Conservation (phyloP, 805 yeast genomes). For the Schwanniomyces polymorphus region DNA sequence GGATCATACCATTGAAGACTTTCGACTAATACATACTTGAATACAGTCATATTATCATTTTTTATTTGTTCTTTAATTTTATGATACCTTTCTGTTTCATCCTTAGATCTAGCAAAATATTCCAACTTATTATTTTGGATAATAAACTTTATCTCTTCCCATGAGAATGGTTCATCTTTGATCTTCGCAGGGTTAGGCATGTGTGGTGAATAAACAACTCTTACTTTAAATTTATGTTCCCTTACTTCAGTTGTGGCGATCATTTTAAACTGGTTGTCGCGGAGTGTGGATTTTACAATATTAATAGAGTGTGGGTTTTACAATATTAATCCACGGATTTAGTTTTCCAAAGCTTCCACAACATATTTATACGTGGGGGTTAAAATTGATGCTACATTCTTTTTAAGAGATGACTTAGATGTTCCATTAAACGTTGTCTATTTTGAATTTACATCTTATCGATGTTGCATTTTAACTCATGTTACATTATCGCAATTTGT, state of each 20-base stretch:
- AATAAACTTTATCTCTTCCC: slow-evolving; percentile 43
- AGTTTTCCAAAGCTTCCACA: too few species aligned
- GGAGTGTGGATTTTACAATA: not conserved
- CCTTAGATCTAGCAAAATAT: slow-evolving; percentile 48
- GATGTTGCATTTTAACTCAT: not conserved
- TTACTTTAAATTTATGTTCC: slow-evolving; percentile 8
- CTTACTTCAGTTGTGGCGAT: not conserved
- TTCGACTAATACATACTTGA: slow-evolving; percentile 46
- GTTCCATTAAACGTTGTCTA: not conserved
- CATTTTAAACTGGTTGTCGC: not conserved
- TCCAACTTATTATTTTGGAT: slow-evolving; percentile 45
- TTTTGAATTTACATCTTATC: not conserved
- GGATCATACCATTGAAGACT: slow-evolving; percentile 52
- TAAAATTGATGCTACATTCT: not conserved
- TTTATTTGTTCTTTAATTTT: slow-evolving; percentile 44
- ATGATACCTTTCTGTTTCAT: slow-evolving; percentile 43
- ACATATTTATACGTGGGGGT: not conserved
- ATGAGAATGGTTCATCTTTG: slow-evolving; percentile 39
- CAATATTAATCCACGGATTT: too few species aligned
- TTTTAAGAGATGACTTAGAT: too few species aligned
- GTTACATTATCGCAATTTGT: too few species aligned
- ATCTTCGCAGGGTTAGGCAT: slow-evolving; percentile 40
- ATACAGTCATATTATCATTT: slow-evolving; percentile 37
- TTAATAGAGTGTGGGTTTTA: too few species aligned
- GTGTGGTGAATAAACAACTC: slow-evolving; percentile 26